Evolutionary conservation across 352 stramenopile genomes (phyloP).

Genomic region (Globisporangium acanthophoron): DNA sequence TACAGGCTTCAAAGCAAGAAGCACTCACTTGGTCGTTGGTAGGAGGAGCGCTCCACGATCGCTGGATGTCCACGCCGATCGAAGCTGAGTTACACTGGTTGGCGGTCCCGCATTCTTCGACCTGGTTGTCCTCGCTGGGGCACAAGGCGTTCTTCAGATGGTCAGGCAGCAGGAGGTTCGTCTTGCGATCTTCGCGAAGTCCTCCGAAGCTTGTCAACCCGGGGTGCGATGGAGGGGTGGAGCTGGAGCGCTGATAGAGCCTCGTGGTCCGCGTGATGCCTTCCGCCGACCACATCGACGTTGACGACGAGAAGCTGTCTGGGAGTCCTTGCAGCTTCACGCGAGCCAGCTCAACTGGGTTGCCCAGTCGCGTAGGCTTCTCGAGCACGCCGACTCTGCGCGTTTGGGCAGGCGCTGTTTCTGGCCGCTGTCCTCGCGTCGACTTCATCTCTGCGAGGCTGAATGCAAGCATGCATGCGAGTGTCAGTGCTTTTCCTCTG

Average conservation of each 20-base stretch:
- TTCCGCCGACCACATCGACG: slow-evolving; percentile 53
- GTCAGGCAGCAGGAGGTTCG: slow-evolving; percentile 2
- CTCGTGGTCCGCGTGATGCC: slow-evolving; percentile 42
- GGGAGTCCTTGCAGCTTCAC: slow-evolving; percentile 47
- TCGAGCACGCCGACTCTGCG: slow-evolving; percentile 17
- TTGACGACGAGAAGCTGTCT: slow-evolving; percentile 24
- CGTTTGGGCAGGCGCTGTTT: not conserved
- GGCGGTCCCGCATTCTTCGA: not conserved
- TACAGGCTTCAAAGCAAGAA: no score
- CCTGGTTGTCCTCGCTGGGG: slow-evolving; percentile 6
- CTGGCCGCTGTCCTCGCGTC: slow-evolving; percentile 21
- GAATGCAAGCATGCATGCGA: not conserved
- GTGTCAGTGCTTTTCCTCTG: no score
- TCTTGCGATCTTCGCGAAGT: slow-evolving; percentile 3
- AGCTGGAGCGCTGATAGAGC: slow-evolving; percentile 44
- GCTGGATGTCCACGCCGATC: slow-evolving; percentile 26
- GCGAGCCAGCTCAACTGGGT: slow-evolving; percentile 41
- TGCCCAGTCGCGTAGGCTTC: slow-evolving; percentile 35
- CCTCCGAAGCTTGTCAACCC: not conserved
- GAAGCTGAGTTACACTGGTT: not conserved
- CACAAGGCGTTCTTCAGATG: not conserved
- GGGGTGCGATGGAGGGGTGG: slow-evolving; percentile 20
- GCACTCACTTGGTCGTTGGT: slow-evolving; percentile 30
- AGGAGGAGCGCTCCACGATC: slow-evolving; percentile 41
- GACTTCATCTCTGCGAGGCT: slow-evolving; percentile 26